Percentiles rank a stretch among this genome's conserved stretches.
Evolutionary conservation across 495 filamentous ascomycete genomes (phyloP).

Genomic region (Hypoxylon lenormandii): DNA sequence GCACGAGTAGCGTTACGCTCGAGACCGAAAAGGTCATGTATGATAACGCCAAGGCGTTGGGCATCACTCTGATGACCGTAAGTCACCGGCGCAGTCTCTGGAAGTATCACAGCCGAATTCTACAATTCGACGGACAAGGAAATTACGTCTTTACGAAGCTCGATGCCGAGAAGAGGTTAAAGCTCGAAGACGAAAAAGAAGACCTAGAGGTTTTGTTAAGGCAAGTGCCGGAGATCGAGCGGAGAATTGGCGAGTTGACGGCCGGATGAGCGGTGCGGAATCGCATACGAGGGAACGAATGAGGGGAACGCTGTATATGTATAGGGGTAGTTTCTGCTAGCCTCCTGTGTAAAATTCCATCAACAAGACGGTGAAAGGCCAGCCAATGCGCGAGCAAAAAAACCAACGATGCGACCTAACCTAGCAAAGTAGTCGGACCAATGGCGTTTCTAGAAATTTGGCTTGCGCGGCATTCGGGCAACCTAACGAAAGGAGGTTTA

Average conservation of each 20-base stretch:
- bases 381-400: background rate
- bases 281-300: background rate
- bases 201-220: conserved; percentile 87
- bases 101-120: conserved; percentile 92
- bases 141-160: conserved; percentile 88
- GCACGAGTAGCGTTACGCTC: conserved; percentile 90
- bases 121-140: conserved; percentile 97
- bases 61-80: conserved; percentile 96
- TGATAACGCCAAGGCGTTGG: conserved; percentile 88
- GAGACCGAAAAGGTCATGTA: conserved; percentile 97
- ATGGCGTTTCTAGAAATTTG: background rate
- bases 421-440: too few relatives aligned
- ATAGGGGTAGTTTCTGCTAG: conserved; percentile 10
- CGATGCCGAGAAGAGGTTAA: conserved; percentile 86
- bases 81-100: conserved; percentile 90
- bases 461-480: background rate
- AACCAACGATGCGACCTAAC: too few relatives aligned
- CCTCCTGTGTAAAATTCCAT: conserved; percentile 17
- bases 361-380: conserved; percentile 8
- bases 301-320: conserved; percentile 15
- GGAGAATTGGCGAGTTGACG: conserved; percentile 81
- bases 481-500: background rate
- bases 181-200: conserved; percentile 95
- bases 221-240: conserved; percentile 86
- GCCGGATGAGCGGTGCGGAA: conserved; percentile 47